Percentiles rank a stretch among this genome's conserved stretches.
Evolutionary conservation across 2,329 filamentous ascomycete genomes (phyloP).

Genomic region (Alternaria novae-zelandiae): DNA sequence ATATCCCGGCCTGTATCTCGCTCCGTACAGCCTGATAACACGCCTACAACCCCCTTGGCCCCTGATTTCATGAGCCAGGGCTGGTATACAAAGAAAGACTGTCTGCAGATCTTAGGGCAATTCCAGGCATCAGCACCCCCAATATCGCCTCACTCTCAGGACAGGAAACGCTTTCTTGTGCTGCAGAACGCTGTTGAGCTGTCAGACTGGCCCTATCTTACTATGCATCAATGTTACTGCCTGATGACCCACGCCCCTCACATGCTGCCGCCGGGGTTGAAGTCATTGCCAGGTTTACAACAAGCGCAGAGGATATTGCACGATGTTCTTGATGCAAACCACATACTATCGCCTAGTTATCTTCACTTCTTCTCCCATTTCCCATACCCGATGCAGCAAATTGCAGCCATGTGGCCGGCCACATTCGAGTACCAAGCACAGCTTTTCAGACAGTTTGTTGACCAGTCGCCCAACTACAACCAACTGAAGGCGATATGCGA

Average conservation of each 20-base stretch:
- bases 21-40: background rate
- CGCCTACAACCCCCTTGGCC: background rate
- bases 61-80: background rate
- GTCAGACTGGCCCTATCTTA: slow-evolving; percentile 39
- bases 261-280: slow-evolving; percentile 48
- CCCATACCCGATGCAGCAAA: slow-evolving; percentile 47
- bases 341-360: slow-evolving; percentile 47
- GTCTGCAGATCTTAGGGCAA: slow-evolving; percentile 1
- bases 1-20: background rate
- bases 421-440: slow-evolving; percentile 43
- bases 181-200: slow-evolving; percentile 44
- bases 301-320: slow-evolving; percentile 48
- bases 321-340: slow-evolving; percentile 56
- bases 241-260: slow-evolving; percentile 37
- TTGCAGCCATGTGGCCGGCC: slow-evolving; percentile 29
- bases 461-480: slow-evolving; percentile 40
- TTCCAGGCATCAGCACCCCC: slow-evolving; percentile 6
- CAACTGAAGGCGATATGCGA: slow-evolving; percentile 24
- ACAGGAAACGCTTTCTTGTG: slow-evolving; percentile 26
- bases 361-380: slow-evolving; percentile 57
- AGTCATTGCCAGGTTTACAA: slow-evolving; percentile 38
- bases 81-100: slow-evolving; percentile 24
- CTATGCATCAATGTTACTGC: slow-evolving; percentile 41
- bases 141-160: background rate
- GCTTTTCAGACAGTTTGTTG: slow-evolving; percentile 49